Base-by-base conservation (phyloP, 2,329 filamentous ascomycete genomes). In the Sclerotinia nivalis region DNA sequence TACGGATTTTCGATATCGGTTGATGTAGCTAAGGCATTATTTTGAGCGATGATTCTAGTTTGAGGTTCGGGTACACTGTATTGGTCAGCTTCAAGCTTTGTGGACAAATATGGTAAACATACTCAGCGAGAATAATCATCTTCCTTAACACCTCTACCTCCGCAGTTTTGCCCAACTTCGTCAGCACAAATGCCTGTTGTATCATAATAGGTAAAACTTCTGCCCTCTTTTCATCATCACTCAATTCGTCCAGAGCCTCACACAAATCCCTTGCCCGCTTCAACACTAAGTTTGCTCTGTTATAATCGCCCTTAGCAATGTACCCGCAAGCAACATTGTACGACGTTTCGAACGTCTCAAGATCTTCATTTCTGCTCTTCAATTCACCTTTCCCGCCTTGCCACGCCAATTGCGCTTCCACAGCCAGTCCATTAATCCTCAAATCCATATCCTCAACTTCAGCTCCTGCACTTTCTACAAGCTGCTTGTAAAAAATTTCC, bases 321-420 rank as follows among this genome's bases (percentile, higher is more conserved):
- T 87, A 88, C 28, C 85, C 85, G 78, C 92, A 95, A 12, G 91
- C 92, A 34, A 88, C 86, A 79, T 96, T 96, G 81, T 92, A 96
- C 15, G 91, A 89, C 37, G 91, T 89, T 81, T 96, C 93, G 75
- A 96, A 96, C 2, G 89, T 87, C 72, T 93, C 91, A 37, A 91
- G 80, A 75, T 92, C 88, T 71, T 89, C 87, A 73, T 75, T 75
- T 60, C 72, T 76, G 40, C 69, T 50, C 43, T 76, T 77, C 49
- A 78, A 71, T 56, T 73, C 73, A 50, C 77, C 72, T 1, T 76
- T 76, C 56, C 75, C 82, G 5, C 88, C 88, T 64, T 86, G 82
- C 91, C 91, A 95, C 72, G 89, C 85, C 18, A 92, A 81, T 80
- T 96, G 92, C 22, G 92, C 90, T 75, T 89, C 85, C 5, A 88